phyloP scores from a whole-genome alignment of 768 basidiomycete genomes.

The Collybiopsis confluens region DNA sequence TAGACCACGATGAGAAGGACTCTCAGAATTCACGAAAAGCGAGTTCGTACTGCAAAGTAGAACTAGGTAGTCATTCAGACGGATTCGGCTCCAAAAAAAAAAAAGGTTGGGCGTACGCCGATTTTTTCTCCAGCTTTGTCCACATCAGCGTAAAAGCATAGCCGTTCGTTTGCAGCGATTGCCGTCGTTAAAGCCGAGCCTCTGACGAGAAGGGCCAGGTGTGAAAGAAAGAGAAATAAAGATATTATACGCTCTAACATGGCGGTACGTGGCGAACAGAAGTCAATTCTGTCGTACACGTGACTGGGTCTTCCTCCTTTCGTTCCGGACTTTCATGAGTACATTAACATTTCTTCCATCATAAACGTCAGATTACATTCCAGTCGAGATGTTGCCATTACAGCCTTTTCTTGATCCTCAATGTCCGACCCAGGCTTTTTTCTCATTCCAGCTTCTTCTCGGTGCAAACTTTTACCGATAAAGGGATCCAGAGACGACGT shows the following conservation, averaged over 20 bases:
- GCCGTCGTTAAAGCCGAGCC: constrained; percentile 77
- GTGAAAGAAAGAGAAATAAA: constrained; percentile 28
- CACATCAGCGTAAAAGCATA: constrained; percentile 95
- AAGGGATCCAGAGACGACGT: too few species aligned
- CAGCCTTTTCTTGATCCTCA: too few species aligned
- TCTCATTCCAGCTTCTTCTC: too few species aligned
- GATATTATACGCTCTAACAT: constrained; percentile 13
- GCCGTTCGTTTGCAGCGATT: constrained; percentile 71
- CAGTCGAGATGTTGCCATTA: too few species aligned
- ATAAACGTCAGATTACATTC: too few species aligned
- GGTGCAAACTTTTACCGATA: too few species aligned
- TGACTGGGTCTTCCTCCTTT: too few species aligned
- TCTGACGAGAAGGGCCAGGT: constrained; percentile 26
- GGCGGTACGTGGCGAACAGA: background rate
- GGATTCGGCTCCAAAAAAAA: background rate
- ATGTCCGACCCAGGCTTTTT: too few species aligned
- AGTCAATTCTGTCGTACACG: too few species aligned
- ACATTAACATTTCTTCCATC: too few species aligned
- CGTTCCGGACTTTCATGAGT: too few species aligned
- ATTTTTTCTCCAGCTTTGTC: constrained; percentile 95
- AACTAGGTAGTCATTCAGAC: constrained; percentile 50
- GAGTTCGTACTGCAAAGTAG: constrained; percentile 88
- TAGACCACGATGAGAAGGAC: constrained; percentile 29
- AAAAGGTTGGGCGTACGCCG: constrained; percentile 55
- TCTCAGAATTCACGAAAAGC: too few species aligned